phyloP scores from a whole-genome alignment of 1,284 basidiomycete species.

The Athelia psychrophila region DNA sequence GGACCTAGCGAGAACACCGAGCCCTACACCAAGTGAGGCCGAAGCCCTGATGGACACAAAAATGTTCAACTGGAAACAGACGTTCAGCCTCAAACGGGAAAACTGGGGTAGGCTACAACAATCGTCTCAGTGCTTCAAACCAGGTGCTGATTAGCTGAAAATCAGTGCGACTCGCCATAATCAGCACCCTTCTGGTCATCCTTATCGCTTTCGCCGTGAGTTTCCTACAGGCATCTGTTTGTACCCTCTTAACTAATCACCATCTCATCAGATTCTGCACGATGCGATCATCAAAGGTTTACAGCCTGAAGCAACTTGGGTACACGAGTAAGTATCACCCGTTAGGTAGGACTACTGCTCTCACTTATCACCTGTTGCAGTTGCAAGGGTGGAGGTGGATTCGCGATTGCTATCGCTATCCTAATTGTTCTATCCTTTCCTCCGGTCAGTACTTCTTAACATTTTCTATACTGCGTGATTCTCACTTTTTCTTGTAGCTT shows the following conservation, averaged over 20 bases:
- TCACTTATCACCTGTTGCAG: too few relatives aligned
- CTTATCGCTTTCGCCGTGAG: slow-evolving; percentile 44
- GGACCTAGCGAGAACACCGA: slow-evolving; percentile 41
- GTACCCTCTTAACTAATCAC: too few relatives aligned
- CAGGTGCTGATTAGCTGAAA: not conserved
- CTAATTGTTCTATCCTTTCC: slow-evolving; percentile 79
- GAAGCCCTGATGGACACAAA: slow-evolving; percentile 37
- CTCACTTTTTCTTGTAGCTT: slow-evolving; percentile 35
- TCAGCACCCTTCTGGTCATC: slow-evolving; percentile 28
- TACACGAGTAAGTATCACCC: too few relatives aligned
- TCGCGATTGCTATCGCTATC: slow-evolving; percentile 80
- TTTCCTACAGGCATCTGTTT: too few relatives aligned
- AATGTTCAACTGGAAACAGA: slow-evolving; percentile 40
- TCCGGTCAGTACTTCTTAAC: slow-evolving; percentile 27
- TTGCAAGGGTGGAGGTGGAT: slow-evolving; percentile 49
- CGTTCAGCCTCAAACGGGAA: slow-evolving; percentile 32
- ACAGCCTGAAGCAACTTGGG: slow-evolving; percentile 60
- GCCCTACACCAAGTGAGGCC: slow-evolving; percentile 59
- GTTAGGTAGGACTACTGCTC: too few relatives aligned
- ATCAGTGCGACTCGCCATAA: slow-evolving; percentile 46
- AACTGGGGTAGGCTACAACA: slow-evolving; percentile 48
- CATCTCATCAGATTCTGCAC: too few relatives aligned
- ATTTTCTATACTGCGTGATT: slow-evolving; percentile 8
- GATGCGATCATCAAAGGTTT: slow-evolving; percentile 63
- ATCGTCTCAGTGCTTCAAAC: slow-evolving; percentile 4